Percentiles rank a stretch among this genome's conserved stretches.
These are phyloP conservation scores for Pseudocercospora cruenta DNA, from an alignment of 2,329 filamentous ascomycete species.

Conservation along the genomic window DNA sequence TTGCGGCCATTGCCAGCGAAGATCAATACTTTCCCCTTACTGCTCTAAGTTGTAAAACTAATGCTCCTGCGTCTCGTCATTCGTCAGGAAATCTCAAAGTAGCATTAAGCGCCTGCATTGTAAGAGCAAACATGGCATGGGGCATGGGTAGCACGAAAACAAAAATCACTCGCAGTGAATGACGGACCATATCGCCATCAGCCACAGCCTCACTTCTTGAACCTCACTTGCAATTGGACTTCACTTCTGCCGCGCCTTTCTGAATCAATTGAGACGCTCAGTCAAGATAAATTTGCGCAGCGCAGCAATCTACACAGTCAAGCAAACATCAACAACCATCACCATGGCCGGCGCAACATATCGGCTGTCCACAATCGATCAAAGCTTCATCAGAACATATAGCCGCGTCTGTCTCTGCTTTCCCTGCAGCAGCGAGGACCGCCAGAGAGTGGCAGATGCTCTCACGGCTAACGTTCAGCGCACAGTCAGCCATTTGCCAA, in stretches of 20 bases:
- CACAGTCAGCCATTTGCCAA: slow-evolving; percentile 24
- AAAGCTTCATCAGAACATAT: slow-evolving; percentile 22
- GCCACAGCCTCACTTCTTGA: not conserved
- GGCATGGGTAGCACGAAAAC: not conserved
- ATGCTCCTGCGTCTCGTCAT: not conserved
- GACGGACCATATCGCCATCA: not conserved
- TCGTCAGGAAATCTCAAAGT: not conserved
- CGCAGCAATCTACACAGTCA: not conserved
- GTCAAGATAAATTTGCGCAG: not conserved
- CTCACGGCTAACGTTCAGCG: slow-evolving; percentile 21
- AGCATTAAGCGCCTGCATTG: not conserved
- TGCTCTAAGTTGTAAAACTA: not conserved
- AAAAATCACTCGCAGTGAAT: not conserved
- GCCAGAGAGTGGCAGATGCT: slow-evolving; percentile 8
- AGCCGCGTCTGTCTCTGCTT: slow-evolving; percentile 30
- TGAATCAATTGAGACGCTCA: not conserved
- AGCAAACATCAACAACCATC: not conserved
- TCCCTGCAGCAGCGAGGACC: slow-evolving; percentile 13
- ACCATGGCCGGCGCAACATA: slow-evolving; percentile 23
- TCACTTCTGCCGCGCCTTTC: not conserved
- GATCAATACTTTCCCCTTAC: not conserved
- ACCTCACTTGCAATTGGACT: not conserved
- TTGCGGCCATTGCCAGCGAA: not conserved
- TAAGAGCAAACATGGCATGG: slow-evolving; percentile 5
- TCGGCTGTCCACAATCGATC: slow-evolving; percentile 31